Percentiles rank a stretch among this genome's conserved stretches.
These are phyloP conservation scores for Hericium rajendrae DNA, from an alignment of 768 basidiomycete species.

Conservation along the genomic window DNA sequence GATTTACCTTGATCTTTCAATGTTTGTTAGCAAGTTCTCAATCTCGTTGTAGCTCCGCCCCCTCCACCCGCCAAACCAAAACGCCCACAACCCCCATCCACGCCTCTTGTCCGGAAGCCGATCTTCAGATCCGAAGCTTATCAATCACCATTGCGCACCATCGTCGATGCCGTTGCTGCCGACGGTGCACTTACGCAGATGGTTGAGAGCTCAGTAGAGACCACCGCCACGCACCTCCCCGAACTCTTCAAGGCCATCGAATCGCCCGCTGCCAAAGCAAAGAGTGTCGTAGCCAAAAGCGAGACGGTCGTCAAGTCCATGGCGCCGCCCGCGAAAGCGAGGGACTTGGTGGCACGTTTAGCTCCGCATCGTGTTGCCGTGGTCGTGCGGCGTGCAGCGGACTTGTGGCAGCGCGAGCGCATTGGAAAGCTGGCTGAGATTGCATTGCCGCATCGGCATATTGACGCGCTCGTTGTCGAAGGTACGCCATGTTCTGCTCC, in stretches of 20 bases:
- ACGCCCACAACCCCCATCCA: conserved; percentile 30
- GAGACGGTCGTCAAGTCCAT: background rate
- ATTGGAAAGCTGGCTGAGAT: conserved; percentile 41
- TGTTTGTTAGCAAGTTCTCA: conserved; percentile 6
- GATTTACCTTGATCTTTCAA: background rate
- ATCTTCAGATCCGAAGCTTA: conserved; percentile 33
- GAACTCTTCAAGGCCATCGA: conserved; percentile 31
- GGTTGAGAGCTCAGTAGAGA: conserved; percentile 40
- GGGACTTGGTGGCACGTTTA: conserved; percentile 10
- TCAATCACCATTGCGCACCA: conserved; percentile 41
- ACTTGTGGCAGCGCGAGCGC: conserved; percentile 55
- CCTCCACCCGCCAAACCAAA: conserved; percentile 22
- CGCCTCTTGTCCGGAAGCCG: conserved; percentile 28
- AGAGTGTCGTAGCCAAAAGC: no score
- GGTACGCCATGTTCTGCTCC: conserved; percentile 27
- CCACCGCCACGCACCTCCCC: conserved; percentile 36
- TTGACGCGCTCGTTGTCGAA: conserved; percentile 54
- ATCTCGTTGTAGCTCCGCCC: conserved; percentile 18
- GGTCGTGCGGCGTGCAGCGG: conserved; percentile 16
- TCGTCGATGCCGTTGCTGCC: conserved; percentile 49
- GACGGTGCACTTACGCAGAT: conserved; percentile 36
- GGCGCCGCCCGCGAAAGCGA: conserved; percentile 12
- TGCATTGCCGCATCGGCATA: conserved; percentile 47
- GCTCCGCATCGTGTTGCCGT: conserved; percentile 25
- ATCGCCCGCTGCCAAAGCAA: background rate